phyloP scores from a whole-genome alignment of 805 yeast genomes.

The Maudiozyma saulgeensis region DNA sequence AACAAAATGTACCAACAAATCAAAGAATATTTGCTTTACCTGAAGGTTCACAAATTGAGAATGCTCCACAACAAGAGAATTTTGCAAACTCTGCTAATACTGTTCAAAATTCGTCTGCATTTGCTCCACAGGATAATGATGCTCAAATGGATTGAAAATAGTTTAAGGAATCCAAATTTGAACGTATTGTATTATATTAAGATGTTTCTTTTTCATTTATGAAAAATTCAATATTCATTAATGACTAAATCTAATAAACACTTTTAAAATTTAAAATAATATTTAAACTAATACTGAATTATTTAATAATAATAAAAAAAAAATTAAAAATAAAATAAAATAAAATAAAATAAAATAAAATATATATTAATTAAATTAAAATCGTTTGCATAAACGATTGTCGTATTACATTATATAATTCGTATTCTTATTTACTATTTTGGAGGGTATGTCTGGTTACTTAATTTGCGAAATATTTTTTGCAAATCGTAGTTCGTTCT shows the following conservation, averaged over 20 bases:
- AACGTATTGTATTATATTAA: not conserved
- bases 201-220: too few relatives aligned
- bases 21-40: slow-evolving; percentile 70
- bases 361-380: not conserved
- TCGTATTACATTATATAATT: slow-evolving; percentile 1
- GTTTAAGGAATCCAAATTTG: not conserved
- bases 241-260: too few relatives aligned
- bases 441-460: too few relatives aligned
- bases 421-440: not conserved
- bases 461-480: not conserved
- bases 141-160: slow-evolving; percentile 19
- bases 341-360: not conserved
- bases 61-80: slow-evolving; percentile 43
- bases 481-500: not conserved
- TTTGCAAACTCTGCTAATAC: slow-evolving; percentile 4
- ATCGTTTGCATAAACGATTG: slow-evolving; percentile 24
- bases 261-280: slow-evolving; percentile 1
- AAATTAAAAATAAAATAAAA: not conserved
- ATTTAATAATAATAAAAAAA: not conserved
- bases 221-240: too few relatives aligned
- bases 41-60: slow-evolving; percentile 63
- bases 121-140: slow-evolving; percentile 21
- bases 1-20: slow-evolving; percentile 33
- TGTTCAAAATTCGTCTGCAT: slow-evolving; percentile 6
- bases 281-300: slow-evolving; percentile 1